Conservation (phyloP, 768 basidiomycete species). For the Calocera cornea region DNA sequence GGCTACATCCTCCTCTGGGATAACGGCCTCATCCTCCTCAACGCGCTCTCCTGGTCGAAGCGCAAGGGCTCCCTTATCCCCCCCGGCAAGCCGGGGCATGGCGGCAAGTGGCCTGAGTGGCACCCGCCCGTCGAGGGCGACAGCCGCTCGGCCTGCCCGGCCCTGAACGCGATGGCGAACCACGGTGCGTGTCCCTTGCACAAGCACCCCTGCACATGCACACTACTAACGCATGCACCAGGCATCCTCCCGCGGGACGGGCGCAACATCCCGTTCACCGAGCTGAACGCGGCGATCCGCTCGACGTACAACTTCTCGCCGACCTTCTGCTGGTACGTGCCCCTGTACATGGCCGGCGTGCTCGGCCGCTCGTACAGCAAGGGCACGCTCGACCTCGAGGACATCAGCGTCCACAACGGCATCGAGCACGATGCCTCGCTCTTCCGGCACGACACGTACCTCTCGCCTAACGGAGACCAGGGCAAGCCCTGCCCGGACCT, state of each 20-base stretch:
- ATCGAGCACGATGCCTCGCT: constrained; percentile 32
- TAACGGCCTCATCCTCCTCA: constrained; percentile 35
- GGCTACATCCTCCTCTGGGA: constrained; percentile 37
- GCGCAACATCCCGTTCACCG: constrained; percentile 49
- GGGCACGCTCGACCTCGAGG: constrained; percentile 21
- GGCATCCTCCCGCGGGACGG: constrained; percentile 47
- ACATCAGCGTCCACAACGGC: constrained; percentile 59
- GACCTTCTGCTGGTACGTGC: constrained; percentile 53
- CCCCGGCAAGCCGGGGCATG: constrained; percentile 40
- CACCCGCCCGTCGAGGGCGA: constrained; percentile 42
- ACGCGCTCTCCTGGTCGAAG: constrained; percentile 38
- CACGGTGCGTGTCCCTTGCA: constrained; percentile 39
- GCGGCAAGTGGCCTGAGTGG: constrained; percentile 58
- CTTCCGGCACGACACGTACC: constrained; percentile 31
- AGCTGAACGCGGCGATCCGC: constrained; percentile 33
- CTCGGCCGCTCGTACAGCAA: constrained; percentile 24
- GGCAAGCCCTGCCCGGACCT: constrained; percentile 38
- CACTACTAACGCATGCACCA: constrained; percentile 9
- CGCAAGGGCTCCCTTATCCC: constrained; percentile 26
- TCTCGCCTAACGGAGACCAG: constrained; percentile 36
- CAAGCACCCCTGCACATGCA: background rate
- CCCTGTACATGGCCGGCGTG: constrained; percentile 44
- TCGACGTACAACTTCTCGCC: constrained; percentile 56
- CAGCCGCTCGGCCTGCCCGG: constrained; percentile 61
- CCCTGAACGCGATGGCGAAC: constrained; percentile 68